These are phyloP conservation scores for Chaetomium tenue DNA, from an alignment of 495 filamentous ascomycete genomes.

Conservation along the genomic window DNA sequence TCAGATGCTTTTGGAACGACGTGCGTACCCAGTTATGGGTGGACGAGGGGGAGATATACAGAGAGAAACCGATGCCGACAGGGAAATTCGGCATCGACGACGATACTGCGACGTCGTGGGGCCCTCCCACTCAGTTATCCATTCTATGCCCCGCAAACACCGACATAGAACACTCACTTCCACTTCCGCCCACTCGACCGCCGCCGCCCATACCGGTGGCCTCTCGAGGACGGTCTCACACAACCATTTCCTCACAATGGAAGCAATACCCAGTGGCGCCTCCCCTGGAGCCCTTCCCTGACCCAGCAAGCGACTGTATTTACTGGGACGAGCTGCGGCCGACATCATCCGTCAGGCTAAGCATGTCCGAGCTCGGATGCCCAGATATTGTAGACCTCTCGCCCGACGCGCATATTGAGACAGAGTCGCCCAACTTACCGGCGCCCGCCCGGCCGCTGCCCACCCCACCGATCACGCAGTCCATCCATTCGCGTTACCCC, in stretches of 20 bases:
- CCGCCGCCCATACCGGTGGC: conserved; percentile 3
- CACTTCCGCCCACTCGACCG: conserved; percentile 1
- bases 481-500: conserved; percentile 11
- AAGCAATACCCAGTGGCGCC: background rate
- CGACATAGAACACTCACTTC: background rate
- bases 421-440: background rate
- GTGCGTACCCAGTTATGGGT: conserved; percentile 27
- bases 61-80: background rate
- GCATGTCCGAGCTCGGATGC: background rate
- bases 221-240: background rate
- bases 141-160: background rate
- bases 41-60: conserved; percentile 25
- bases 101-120: background rate
- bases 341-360: background rate
- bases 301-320: background rate
- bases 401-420: background rate
- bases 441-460: background rate
- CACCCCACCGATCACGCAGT: background rate
- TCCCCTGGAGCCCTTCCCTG: background rate
- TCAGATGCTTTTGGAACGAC: conserved; percentile 23
- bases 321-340: conserved; percentile 1
- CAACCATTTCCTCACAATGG: background rate
- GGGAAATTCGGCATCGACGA: background rate
- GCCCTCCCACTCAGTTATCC: background rate
- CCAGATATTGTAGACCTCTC: background rate